A percentile compares a stretch with the other conserved stretches of the same genome.
These are phyloP conservation scores for Luvunga scandens DNA, from an alignment of 345 rosid genomes.

Conservation along the genomic window DNA sequence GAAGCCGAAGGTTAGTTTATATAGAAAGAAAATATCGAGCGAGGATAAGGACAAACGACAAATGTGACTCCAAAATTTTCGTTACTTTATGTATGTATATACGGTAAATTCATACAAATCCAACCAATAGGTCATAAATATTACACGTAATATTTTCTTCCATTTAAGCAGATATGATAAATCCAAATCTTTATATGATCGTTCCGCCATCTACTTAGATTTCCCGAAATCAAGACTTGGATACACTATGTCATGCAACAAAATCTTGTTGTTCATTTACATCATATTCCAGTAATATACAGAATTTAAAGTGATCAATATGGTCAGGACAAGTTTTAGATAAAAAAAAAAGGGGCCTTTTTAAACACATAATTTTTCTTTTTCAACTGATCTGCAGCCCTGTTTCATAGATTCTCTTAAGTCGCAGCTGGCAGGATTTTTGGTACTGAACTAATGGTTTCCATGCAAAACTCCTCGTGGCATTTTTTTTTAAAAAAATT, in stretches of 20 bases:
- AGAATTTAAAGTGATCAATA: background rate
- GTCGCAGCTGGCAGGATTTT: background rate
- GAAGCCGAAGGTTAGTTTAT: conserved; percentile 11
- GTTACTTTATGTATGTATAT: background rate
- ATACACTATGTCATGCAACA: background rate
- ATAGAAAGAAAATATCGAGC: conserved; percentile 5
- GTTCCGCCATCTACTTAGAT: background rate
- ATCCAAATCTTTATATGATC: background rate
- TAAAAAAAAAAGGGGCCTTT: too few relatives aligned
- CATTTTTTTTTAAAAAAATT: too few relatives aligned
- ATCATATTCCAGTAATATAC: background rate
- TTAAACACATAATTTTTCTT: too few relatives aligned
- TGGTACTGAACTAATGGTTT: conserved; percentile 5
- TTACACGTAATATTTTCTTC: background rate
- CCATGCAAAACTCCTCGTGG: background rate
- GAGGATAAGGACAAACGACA: conserved; percentile 3
- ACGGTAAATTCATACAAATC: conserved; percentile 11
- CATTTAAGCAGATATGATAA: background rate
- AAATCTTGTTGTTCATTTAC: background rate
- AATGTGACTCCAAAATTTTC: background rate
- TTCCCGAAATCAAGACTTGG: background rate
- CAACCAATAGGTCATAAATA: conserved; percentile 12
- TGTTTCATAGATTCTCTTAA: background rate
- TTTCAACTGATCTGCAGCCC: background rate
- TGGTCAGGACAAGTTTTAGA: background rate